Conservation (phyloP, 352 stramenopile genomes). For the Elongisporangium undulatum region DNA sequence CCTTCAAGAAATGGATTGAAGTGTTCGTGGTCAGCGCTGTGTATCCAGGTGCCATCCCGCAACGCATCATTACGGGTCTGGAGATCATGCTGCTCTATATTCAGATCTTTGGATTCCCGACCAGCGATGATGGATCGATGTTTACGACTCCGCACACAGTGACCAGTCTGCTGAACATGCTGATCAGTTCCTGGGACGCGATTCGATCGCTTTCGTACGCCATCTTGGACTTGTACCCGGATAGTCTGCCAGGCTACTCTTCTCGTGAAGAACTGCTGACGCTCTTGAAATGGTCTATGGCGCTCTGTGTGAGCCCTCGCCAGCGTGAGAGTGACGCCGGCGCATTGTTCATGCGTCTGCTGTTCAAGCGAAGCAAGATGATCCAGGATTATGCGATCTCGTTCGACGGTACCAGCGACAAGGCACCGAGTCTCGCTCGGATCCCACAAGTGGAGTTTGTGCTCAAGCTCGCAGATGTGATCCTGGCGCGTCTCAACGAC, state of each 20-base stretch:
- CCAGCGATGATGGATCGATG: conserved; percentile 10
- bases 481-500: conserved; percentile 33
- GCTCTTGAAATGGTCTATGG: conserved; percentile 67
- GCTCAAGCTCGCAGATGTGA: conserved; percentile 47
- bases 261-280: conserved; percentile 27
- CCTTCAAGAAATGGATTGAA: conserved; percentile 67
- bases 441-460: conserved; percentile 44
- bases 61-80: conserved; percentile 66
- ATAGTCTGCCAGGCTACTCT: conserved; percentile 55
- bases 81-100: conserved; percentile 68
- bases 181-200: conserved; percentile 77
- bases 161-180: conserved; percentile 67
- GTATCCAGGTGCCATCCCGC: conserved; percentile 58
- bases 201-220: conserved; percentile 63
- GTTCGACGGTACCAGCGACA: conserved; percentile 17
- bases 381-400: conserved; percentile 36
- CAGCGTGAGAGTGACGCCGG: conserved; percentile 83
- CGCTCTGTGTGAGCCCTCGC: conserved; percentile 62
- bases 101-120: conserved; percentile 61
- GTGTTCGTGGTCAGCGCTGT: conserved; percentile 60
- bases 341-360: conserved; percentile 78
- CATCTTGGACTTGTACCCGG: conserved; percentile 67
- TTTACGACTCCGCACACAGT: conserved; percentile 61
- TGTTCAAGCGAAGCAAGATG: conserved; percentile 59
- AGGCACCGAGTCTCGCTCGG: conserved; percentile 2